A percentile compares a stretch with the other conserved stretches of the same genome.
Conservation (phyloP, 176 grass and related monocot genomes). For the Tillandsia leiboldiana region DNA sequence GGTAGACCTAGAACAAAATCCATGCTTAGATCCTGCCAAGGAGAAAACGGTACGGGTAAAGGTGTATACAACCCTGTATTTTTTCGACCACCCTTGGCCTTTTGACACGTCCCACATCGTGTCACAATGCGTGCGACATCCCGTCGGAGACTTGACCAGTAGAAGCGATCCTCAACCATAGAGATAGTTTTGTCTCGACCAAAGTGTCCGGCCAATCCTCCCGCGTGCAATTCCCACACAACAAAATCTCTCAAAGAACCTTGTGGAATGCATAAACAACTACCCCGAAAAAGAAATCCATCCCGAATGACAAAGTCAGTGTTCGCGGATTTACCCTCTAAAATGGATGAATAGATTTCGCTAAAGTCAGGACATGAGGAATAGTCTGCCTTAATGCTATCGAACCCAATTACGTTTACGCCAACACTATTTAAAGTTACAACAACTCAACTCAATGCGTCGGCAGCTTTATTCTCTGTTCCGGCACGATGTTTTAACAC, state of each 20-base stretch:
- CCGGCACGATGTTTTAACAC: neutral
- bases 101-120: neutral
- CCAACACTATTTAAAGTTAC: no score
- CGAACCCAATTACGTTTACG: no score
- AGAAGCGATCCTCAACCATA: neutral
- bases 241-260: neutral
- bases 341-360: neutral
- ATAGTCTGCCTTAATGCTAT: no score
- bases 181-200: neutral
- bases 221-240: neutral
- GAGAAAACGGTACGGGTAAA: neutral
- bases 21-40: no score
- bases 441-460: neutral
- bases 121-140: neutral
- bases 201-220: constrained; percentile 10
- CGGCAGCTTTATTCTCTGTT: neutral
- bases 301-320: neutral
- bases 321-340: neutral
- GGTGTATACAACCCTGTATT: neutral
- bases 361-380: neutral
- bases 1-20: neutral
- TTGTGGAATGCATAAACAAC: neutral
- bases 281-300: neutral
- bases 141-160: neutral
- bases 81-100: neutral